phyloP scores from a whole-genome alignment of 2,329 filamentous ascomycete genomes.

The Monosporascus sp. region DNA sequence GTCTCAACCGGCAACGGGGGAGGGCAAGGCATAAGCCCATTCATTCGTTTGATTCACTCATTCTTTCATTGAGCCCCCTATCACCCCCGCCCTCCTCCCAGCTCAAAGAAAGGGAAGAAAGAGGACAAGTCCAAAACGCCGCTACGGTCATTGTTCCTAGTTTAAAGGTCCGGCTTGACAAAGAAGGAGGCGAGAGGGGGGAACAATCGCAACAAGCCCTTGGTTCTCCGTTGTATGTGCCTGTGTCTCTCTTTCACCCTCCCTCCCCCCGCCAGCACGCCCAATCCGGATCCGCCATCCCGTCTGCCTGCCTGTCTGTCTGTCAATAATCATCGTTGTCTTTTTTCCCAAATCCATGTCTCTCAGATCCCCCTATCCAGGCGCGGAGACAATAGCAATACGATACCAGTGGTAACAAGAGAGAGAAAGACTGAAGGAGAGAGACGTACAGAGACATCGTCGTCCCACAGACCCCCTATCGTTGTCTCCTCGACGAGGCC shows the following conservation, averaged over 20 bases:
- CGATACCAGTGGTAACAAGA: slow-evolving; percentile 1
- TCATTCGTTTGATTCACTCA: not conserved
- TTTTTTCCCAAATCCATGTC: not conserved
- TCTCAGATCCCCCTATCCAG: too few species aligned
- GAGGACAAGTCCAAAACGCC: not conserved
- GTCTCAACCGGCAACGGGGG: not conserved
- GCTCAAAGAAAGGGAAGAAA: not conserved
- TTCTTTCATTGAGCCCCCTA: not conserved
- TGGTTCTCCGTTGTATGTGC: slow-evolving; percentile 15
- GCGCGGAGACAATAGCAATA: not conserved
- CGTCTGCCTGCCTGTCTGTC: not conserved
- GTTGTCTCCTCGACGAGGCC: too few species aligned
- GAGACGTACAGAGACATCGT: too few species aligned
- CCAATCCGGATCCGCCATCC: not conserved
- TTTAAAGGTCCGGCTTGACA: not conserved
- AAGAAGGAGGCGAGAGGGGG: not conserved
- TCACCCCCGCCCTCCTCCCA: not conserved
- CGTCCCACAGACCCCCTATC: too few species aligned
- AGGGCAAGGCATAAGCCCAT: not conserved
- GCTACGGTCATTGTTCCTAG: not conserved
- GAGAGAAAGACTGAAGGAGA: too few species aligned
- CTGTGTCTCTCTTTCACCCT: slow-evolving; percentile 10
- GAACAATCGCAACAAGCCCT: slow-evolving; percentile 21
- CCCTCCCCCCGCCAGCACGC: not conserved
- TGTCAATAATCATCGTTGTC: not conserved